Evolutionary conservation across 192 early-diverging fungal species (phyloP), one percentile per base, ranked within the genome.

Genomic region (Backusella tuberculispora): DNA sequence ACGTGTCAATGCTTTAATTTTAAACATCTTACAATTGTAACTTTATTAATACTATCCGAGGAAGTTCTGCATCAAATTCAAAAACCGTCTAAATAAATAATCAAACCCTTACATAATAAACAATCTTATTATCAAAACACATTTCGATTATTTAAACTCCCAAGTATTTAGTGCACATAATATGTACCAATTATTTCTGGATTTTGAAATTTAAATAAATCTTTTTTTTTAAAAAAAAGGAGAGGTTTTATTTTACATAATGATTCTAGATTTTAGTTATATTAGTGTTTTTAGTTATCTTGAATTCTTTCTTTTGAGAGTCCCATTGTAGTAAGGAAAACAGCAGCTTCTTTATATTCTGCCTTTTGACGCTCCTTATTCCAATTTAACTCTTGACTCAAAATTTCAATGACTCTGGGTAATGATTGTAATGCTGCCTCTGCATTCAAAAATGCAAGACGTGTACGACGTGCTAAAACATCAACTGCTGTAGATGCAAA

Each of bases 401-500:
- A 97, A 71, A 99, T 96, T 69, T 94, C 93, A 47, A 97, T 88
- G 10, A 99, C 91, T 42, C 85, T 84, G 8, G 96, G 96, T 19
- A 99, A 83, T 4, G 93, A 85, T 68, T 97, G 95, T 68, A 91
- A 85, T 34, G 95, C 92, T 12, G 96, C 96, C 77, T 94, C 93
- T 21, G 95, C 94, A 81, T 98, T 95, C 48, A 99, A 88, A 89
- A 98, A 98, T 3, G 96, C 94, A 40, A 99, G 85, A 9, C 97
- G 92, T 53, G 90, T 90, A 63, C 97, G 94, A 41, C 97, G 92
- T 9, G 90, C 96, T 73, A 99, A 84, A 7, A 99, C 95, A 86
- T 99, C 97, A 46, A 97, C 96, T 8, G 88, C 93, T 26, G 95
- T 97, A 77, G 92, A 89, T 13, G 97, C 97, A 81, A 96, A 97